Conservation (phyloP, 148 eudicot genomes). For the Heliamphora exappendiculata region DNA sequence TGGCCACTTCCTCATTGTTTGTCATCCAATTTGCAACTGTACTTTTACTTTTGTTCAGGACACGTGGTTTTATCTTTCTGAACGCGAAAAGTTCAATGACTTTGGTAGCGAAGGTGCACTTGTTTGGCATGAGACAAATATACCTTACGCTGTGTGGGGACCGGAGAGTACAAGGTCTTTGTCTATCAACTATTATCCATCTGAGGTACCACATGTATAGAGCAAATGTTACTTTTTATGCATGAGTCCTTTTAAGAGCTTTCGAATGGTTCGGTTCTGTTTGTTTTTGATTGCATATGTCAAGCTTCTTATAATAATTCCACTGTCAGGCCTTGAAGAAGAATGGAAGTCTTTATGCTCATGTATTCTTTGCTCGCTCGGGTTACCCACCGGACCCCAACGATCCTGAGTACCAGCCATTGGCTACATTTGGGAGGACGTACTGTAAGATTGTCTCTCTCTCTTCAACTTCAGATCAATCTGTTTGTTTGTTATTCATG, state of each 20-base stretch:
- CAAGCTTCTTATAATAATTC: constrained; percentile 7
- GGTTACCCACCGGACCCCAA: constrained; percentile 87
- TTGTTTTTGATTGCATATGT: background rate
- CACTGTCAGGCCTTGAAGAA: constrained; percentile 69
- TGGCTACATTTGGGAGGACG: constrained; percentile 79
- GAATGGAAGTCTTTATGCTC: constrained; percentile 87
- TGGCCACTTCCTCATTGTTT: constrained; percentile 2
- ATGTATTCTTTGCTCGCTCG: constrained; percentile 84
- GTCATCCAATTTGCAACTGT: constrained; percentile 2
- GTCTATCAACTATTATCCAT: constrained; percentile 69
- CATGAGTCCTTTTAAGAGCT: background rate
- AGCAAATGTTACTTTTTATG: constrained; percentile 3
- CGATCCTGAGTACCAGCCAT: constrained; percentile 82
- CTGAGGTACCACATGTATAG: constrained; percentile 49
- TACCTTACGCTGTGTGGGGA: constrained; percentile 92
- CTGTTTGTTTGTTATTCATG: background rate
- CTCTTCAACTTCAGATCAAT: background rate
- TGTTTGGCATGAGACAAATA: constrained; percentile 93
- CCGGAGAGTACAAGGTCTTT: constrained; percentile 73
- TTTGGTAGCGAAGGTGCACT: constrained; percentile 81
- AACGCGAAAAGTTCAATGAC: constrained; percentile 67
- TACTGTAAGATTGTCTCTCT: constrained; percentile 43
- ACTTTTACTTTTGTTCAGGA: constrained; percentile 39
- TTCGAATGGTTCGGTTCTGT: background rate
- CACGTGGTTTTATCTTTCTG: constrained; percentile 91